Conservation (phyloP, 768 basidiomycete species). For the Trametes gibbosa region DNA sequence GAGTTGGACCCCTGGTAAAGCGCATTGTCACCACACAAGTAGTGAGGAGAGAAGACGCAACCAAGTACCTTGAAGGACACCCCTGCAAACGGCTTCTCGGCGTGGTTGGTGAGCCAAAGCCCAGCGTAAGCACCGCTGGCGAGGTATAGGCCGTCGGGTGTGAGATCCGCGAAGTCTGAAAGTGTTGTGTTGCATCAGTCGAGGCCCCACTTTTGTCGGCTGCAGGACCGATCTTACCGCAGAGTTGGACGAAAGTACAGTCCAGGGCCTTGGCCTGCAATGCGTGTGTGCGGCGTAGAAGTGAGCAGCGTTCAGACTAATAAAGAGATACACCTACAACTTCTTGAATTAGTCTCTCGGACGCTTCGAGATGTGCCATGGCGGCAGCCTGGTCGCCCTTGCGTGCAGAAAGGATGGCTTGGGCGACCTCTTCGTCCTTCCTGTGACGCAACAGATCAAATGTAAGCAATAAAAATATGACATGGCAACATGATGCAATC, state of each 20-base stretch:
- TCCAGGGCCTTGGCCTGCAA: slow-evolving; percentile 2
- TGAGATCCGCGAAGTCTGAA: slow-evolving; percentile 2
- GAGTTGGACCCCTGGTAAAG: slow-evolving; percentile 5
- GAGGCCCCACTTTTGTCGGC: neutral
- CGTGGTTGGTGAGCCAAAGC: neutral
- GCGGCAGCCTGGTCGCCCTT: neutral
- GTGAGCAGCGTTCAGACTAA: neutral
- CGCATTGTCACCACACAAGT: slow-evolving; percentile 2
- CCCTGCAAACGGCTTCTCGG: slow-evolving; percentile 1
- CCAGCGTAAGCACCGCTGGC: slow-evolving; percentile 3
- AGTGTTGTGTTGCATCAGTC: neutral
- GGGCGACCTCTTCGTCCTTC: neutral
- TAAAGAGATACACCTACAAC: neutral
- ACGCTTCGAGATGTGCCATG: neutral
- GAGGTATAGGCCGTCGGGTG: neutral
- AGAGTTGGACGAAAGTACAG: slow-evolving; percentile 14
- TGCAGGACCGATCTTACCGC: neutral
- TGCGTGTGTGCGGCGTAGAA: neutral
- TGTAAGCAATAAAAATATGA: too few relatives aligned
- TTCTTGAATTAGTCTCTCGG: neutral
- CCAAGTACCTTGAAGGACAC: slow-evolving; percentile 2
- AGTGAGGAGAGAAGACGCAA: neutral
- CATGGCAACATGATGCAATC: too few relatives aligned
- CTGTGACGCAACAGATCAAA: too few relatives aligned
- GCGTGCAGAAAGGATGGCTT: slow-evolving; percentile 1